Base-by-base conservation (phyloP, 2,329 filamentous ascomycete species). In the Leptodontidium sp. region DNA sequence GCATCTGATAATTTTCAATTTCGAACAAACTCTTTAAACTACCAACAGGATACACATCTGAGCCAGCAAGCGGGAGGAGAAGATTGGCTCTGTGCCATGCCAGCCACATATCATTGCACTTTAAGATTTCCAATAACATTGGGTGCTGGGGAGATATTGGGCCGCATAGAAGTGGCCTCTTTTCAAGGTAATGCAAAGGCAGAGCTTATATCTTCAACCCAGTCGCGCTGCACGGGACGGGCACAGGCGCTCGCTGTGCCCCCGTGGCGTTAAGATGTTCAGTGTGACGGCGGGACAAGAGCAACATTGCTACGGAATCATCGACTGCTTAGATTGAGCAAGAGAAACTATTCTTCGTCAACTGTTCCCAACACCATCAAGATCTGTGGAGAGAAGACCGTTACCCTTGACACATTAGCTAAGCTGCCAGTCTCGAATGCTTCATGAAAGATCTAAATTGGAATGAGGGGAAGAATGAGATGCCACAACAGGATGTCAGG, bases 401-500 rank as follows among this genome's bases (percentile, higher is more conserved):
- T 45, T 15, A 14, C 2, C 8, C 21, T 43, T 4, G 38, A 43
- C 21, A 14, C 1, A 15, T 17, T 6, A 12, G 2, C 4, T 11
- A 1, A 14, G 55, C 55, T 58, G 24, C 32, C 11, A 24, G 11
- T 40, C 12, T 17, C 35, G 4, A 59, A 29, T 45, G 2, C 21
- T 40, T 62, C 59, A 29, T 32, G 9, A 7, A 4, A 43, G 15
- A 21, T 12, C 26, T 6, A 17, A 45, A 49, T 17, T 53, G 17
- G 49, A 50, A 64, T 62, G 62, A 55, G 62, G 66, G 65, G 45
- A 67, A 52, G 59, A 67, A 50, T 45, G 29, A 55, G 64, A 62
- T 59, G 57, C 57, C 67, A 69, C 47, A 58, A 45, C 49, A 61
- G 65, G 57, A 47, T 58, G 38, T 68, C 64, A 57, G 29, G 65